These are phyloP conservation scores for Malus hybrid DNA, from an alignment of 331 rosid genomes.

Conservation along the genomic window DNA sequence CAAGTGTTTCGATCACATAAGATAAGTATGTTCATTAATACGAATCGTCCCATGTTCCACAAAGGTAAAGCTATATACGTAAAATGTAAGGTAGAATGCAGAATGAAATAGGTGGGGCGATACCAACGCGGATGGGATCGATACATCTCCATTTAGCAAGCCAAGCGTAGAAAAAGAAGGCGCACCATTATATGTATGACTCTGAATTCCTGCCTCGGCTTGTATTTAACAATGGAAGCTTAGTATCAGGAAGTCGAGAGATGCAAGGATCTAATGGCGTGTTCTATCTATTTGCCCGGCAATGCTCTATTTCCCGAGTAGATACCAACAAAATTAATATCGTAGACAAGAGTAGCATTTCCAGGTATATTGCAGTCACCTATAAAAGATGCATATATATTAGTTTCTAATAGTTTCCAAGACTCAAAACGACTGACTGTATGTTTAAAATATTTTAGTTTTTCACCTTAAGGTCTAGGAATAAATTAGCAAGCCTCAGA, in stretches of 20 bases:
- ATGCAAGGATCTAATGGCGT: slow-evolving; percentile 31
- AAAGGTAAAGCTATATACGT: not conserved
- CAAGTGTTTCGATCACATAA: not conserved
- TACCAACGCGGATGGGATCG: not conserved
- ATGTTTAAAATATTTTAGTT: not conserved
- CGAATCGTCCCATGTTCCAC: not conserved
- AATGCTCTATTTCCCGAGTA: slow-evolving; percentile 62
- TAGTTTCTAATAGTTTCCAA: slow-evolving; percentile 8
- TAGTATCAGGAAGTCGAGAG: slow-evolving; percentile 9
- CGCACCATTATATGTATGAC: not conserved
- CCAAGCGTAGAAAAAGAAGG: no score
- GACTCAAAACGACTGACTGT: not conserved
- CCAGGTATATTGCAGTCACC: slow-evolving; percentile 97
- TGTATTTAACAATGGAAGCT: slow-evolving; percentile 1
- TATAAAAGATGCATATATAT: slow-evolving; percentile 21
- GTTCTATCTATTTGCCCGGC: slow-evolving; percentile 8
- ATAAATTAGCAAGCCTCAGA: not conserved
- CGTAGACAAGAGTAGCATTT: slow-evolving; percentile 86
- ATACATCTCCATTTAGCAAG: not conserved
- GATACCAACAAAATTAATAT: slow-evolving; percentile 58
- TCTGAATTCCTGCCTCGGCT: slow-evolving; percentile 20
- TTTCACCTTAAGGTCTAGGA: not conserved
- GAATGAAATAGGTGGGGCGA: not conserved
- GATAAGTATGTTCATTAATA: not conserved
- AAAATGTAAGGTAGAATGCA: not conserved